Evolutionary conservation across 2,329 filamentous ascomycete species (phyloP).

Genomic region (Fusarium sp.): DNA sequence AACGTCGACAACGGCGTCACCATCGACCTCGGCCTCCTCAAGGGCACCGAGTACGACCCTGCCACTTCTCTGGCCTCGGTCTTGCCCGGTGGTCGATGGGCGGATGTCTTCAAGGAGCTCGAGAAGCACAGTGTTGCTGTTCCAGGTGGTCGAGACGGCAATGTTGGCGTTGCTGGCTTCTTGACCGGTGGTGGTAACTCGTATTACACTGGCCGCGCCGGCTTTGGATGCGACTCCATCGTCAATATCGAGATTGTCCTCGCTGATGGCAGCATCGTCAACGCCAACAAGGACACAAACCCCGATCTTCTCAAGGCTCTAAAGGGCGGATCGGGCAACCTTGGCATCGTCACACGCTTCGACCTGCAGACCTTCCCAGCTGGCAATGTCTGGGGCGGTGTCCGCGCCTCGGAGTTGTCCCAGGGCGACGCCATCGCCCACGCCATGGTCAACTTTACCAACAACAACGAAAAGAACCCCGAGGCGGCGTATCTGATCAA

Average conservation of each 20-base stretch:
- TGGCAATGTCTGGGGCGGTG: conserved; percentile 18
- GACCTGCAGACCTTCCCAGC: conserved; percentile 29
- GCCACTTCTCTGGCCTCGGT: conserved; percentile 42
- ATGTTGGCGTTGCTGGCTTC: conserved; percentile 47
- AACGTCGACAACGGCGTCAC: conserved; percentile 44
- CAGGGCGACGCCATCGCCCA: conserved; percentile 19
- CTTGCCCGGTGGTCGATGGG: conserved; percentile 57
- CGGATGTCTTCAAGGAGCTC: conserved; percentile 40
- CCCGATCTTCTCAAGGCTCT: conserved; percentile 58
- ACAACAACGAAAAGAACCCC: conserved; percentile 32
- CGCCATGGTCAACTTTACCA: conserved; percentile 29
- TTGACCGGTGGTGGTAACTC: conserved; percentile 45
- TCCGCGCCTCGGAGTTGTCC: conserved; percentile 25
- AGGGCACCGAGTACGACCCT: conserved; percentile 42
- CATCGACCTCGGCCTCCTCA: conserved; percentile 45
- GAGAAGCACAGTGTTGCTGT: conserved; percentile 53
- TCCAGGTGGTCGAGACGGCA: conserved; percentile 56
- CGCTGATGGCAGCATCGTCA: conserved; percentile 53
- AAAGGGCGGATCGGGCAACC: conserved; percentile 60
- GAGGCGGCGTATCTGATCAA: conserved; percentile 34
- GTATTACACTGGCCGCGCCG: conserved; percentile 46
- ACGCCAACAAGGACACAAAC: conserved; percentile 52
- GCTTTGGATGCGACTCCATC: conserved; percentile 56
- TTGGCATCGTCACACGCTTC: conserved; percentile 52
- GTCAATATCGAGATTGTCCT: conserved; percentile 57